Base-by-base conservation (phyloP, 805 yeast species). In the Komagataella mondaviorum region DNA sequence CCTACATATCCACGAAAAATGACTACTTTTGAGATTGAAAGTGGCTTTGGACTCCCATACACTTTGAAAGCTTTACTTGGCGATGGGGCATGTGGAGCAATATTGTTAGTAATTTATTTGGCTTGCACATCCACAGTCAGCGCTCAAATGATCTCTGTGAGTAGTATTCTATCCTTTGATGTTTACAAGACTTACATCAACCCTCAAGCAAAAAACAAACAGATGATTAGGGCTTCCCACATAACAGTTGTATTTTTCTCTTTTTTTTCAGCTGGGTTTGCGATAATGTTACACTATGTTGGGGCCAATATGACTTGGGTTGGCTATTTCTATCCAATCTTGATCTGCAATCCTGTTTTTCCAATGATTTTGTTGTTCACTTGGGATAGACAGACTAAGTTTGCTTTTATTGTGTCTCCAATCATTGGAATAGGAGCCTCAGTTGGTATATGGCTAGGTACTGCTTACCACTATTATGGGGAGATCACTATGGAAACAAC, bases 101-200 rank as follows among this genome's bases (percentile, higher is more conserved):
- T 62, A 30, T 56, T 70, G 24, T 56, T 70, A 44, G 60, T 68
- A 47, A 59, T 70, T 20, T 70, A 67, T 54, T 60, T 69, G 52
- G 70, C 72, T 2, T 71, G 69, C 36, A 70, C 73, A 14, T 68
- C 72, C n/a, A 66, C 73, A 4, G 68, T 67, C 17, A 64, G 71
- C 49, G 72, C 73, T 6, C 69, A 70, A 55, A 56, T 70, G 65
- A 65, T 70, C 46, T 67, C 72, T 1, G 72, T 68, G 23, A 63
- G 70, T 50, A 63, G 69, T 52, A 67, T 70, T 52, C 54, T 73
- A 45, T 72, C 78, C 2, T 75, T 70, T 56, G 80, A 75, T 58
- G 66, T 73, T 51, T 75, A 67, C 62, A 68, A 71, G 57, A 65
- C 69, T 48, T 75, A 73, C 57, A 57, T 72, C 52, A 69, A 69